Evolutionary conservation across 352 stramenopile genomes (phyloP), one percentile per base, ranked within the genome.

Genomic region (Phytophthora nicotianae): DNA sequence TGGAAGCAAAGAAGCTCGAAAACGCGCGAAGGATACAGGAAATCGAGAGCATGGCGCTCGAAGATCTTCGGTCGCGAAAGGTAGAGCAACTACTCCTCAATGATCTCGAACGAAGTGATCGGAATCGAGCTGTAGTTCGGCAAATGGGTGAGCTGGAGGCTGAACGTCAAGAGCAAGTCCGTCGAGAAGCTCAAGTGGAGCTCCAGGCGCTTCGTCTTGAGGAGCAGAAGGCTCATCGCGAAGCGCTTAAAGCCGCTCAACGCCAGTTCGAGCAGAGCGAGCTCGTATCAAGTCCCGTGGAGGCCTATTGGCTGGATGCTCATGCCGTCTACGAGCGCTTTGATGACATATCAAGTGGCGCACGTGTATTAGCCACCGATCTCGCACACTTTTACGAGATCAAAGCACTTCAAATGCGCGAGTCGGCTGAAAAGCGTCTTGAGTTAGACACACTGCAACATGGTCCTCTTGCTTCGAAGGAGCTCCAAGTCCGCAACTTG

Each of bases 211-310:
- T 74, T 26, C 78, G 80, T 24, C 58, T 91, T 0, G 56, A 65
- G 3, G 55, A 60, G 33, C 82, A 90, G 52, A 81, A 78, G 8
- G 53, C 50, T 1, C 87, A 83, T 32, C 81, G 83, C 16, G 79
- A 90, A 27, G 51, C 65, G 13, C 65, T 91, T 16, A 89, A 90
- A 52, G 55, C 47, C 14, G 79, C 81, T 24, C 81, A 90, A 48
- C 66, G 61, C 5, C 72, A 76, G n/a, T 91, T 91, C 24, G 83
- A 91, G 65, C 70, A 81, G 45, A 77, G 81, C 41, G 68, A 88
- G 46, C 69, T 91, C 6, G 72, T 85, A 1, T 88, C 75, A 21
- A 90, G 79, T 62, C 59, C 81, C 5, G 72, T 88, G 6, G 83
- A 90, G 16, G 61, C 65, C 1, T 91, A 90, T 49, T 54, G 35